These are phyloP conservation scores for Scleromitrula shiraiana DNA, from an alignment of 2,329 filamentous ascomycete species.

Conservation along the genomic window DNA sequence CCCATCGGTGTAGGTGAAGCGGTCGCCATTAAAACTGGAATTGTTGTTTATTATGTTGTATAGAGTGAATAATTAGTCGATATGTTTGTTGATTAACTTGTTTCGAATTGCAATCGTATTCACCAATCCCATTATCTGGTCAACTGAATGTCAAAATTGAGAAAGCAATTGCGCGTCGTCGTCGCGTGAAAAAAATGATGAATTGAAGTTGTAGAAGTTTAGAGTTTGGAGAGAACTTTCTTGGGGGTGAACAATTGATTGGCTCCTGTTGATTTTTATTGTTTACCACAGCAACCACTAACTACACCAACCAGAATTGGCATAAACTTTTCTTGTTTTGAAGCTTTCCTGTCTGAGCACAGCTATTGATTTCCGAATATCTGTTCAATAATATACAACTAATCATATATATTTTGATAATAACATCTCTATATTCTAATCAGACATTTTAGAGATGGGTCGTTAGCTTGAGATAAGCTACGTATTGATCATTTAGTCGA, in stretches of 20 bases:
- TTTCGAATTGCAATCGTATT: conserved; percentile 15
- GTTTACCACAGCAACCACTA: conserved; percentile 3
- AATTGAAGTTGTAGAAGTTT: conserved; percentile 5
- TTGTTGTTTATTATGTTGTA: not conserved
- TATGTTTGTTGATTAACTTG: conserved; percentile 8
- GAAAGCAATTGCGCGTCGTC: not conserved
- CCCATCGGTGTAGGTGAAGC: conserved; percentile 49
- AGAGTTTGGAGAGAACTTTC: not conserved
- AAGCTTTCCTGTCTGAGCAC: no score
- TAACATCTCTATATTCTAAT: no score
- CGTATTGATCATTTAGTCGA: no score
- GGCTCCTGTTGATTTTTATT: not conserved
- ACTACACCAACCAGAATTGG: no score
- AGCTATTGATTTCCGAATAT: no score
- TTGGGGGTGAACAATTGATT: conserved; percentile 9
- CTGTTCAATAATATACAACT: no score
- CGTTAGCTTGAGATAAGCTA: no score
- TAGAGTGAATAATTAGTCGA: conserved; percentile 8
- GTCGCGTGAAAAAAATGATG: not conserved
- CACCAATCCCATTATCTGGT: conserved; percentile 22
- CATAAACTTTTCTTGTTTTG: not conserved
- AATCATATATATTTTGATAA: no score
- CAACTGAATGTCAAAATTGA: conserved; percentile 22
- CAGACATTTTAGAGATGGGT: no score
- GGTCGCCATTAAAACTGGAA: conserved; percentile 37